Percentiles rank a stretch among this genome's conserved stretches.
Evolutionary conservation across 352 stramenopile species (phyloP).

Genomic region (Phytophthora tentaculata): DNA sequence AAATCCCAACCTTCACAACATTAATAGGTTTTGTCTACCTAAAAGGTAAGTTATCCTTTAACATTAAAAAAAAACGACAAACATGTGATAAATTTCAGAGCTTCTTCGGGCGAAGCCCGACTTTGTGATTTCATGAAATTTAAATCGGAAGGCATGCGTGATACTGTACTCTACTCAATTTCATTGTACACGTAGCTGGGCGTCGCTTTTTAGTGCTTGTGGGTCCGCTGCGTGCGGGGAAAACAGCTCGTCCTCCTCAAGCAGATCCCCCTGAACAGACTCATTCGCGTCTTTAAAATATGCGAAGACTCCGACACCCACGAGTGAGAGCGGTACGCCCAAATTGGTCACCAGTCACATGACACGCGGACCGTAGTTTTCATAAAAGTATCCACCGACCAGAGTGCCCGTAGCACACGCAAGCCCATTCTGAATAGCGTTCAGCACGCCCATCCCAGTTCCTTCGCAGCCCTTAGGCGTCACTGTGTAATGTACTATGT

Average conservation of each 20-base stretch:
- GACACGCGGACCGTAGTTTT: slow-evolving; percentile 56
- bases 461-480: slow-evolving; percentile 62
- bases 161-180: no score
- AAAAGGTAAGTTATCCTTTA: no score
- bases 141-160: no score
- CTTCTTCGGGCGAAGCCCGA: no score
- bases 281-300: slow-evolving; percentile 10
- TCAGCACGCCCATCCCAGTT: slow-evolving; percentile 76
- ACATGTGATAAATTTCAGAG: no score
- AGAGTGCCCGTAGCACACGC: slow-evolving; percentile 64
- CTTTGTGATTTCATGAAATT: not conserved
- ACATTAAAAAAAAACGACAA: no score
- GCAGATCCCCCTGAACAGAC: not conserved
- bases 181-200: no score
- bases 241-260: not conserved
- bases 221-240: not conserved
- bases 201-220: not conserved
- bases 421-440: slow-evolving; percentile 70
- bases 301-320: slow-evolving; percentile 60
- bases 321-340: slow-evolving; percentile 65
- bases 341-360: slow-evolving; percentile 70
- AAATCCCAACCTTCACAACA: no score
- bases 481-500: slow-evolving; percentile 75
- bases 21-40: no score
- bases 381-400: slow-evolving; percentile 75